Conservation (phyloP, 2,329 filamentous ascomycete genomes). For the Fusarium papillatum region DNA sequence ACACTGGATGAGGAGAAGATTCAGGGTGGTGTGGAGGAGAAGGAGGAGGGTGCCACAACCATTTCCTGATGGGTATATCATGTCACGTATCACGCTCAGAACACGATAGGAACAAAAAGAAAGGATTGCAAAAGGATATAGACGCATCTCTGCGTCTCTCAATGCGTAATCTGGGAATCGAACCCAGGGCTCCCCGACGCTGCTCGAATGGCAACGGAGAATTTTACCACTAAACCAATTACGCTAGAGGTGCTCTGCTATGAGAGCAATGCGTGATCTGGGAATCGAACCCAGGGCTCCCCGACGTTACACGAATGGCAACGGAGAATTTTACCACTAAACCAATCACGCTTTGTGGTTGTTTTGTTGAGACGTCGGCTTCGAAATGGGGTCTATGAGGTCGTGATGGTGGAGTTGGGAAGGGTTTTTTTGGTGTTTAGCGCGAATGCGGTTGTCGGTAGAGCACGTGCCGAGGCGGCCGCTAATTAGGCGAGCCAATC, state of each 20-base stretch:
- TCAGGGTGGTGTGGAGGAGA: conserved; percentile 25
- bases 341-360: conserved; percentile 28
- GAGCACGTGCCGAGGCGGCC: neutral
- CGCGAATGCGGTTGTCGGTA: neutral
- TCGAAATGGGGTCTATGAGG: neutral
- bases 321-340: conserved; percentile 21
- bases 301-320: conserved; percentile 25
- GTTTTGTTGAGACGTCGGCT: neutral
- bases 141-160: neutral
- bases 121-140: neutral
- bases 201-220: conserved; percentile 26
- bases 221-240: conserved; percentile 25
- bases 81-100: neutral
- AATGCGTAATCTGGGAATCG: conserved; percentile 30
- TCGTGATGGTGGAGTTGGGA: conserved; percentile 14
- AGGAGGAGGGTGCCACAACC: conserved; percentile 25
- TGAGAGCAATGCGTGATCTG: too few species aligned
- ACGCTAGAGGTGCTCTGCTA: conserved; percentile 7
- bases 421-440: neutral
- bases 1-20: conserved; percentile 46
- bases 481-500: conserved; percentile 1
- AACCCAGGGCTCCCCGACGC: conserved; percentile 25
- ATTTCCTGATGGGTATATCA: neutral
- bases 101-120: conserved; percentile 2
- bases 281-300: too few species aligned